A percentile compares a stretch with the other conserved stretches of the same genome.
Evolutionary conservation across 2,329 filamentous ascomycete species (phyloP).

Genomic region (Ophiostoma triangulosporum): DNA sequence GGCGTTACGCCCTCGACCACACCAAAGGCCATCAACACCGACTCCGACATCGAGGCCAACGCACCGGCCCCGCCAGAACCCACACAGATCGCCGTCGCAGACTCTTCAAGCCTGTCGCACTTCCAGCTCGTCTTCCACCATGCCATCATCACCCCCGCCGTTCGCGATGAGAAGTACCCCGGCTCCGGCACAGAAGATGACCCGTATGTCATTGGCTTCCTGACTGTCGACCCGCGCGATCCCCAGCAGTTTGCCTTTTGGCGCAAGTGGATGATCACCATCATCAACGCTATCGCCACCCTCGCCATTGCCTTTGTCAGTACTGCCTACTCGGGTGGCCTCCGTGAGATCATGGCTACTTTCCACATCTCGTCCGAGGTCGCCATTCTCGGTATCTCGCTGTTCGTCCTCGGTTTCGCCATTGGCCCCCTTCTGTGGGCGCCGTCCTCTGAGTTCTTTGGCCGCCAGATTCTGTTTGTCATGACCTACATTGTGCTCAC

Average conservation of each 20-base stretch:
- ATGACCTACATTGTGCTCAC: slow-evolving; percentile 41
- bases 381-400: slow-evolving; percentile 46
- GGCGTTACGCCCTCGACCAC: neutral
- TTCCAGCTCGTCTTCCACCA: slow-evolving; percentile 44
- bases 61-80: slow-evolving; percentile 10
- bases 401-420: slow-evolving; percentile 44
- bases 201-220: slow-evolving; percentile 56
- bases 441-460: slow-evolving; percentile 46
- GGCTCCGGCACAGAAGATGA: slow-evolving; percentile 52
- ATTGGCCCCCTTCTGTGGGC: slow-evolving; percentile 45
- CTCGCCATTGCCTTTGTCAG: slow-evolving; percentile 58
- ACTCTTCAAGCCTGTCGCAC: slow-evolving; percentile 23
- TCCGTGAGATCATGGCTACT: slow-evolving; percentile 37
- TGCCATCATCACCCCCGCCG: slow-evolving; percentile 40
- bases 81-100: neutral
- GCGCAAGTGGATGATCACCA: slow-evolving; percentile 54
- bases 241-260: slow-evolving; percentile 42
- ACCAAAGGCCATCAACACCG: neutral
- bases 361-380: slow-evolving; percentile 40
- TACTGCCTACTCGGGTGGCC: slow-evolving; percentile 50
- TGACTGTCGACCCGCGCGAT: slow-evolving; percentile 49
- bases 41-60: slow-evolving; percentile 6
- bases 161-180: slow-evolving; percentile 40
- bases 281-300: slow-evolving; percentile 50
- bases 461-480: slow-evolving; percentile 45